Base-by-base conservation (phyloP, 2,329 filamentous ascomycete genomes). In the Fusarium neocosmosporiellum region DNA sequence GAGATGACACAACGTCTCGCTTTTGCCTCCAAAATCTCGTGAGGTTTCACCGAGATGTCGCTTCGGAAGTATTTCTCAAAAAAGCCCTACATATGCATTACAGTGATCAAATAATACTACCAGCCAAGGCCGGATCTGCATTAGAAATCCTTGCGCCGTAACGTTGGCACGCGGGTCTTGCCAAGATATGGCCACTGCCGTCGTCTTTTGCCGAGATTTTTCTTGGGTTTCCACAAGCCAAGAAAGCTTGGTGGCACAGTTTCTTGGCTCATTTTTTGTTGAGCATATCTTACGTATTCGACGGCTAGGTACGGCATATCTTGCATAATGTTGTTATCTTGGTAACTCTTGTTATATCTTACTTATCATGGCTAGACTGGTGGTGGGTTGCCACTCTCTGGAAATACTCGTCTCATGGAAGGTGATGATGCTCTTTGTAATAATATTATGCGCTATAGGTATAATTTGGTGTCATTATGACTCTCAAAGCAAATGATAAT, bases 51-150 rank as follows among this genome's bases (percentile, higher is more conserved):
- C 13, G 5, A 27, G 33, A 41, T n/a, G 10, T 59, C 43, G 14
- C 14, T 18, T 36, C 34, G 36, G 55, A 20, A 59, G 31, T 39
- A 31, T 59, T 39, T n/a, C 55, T 36, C 36, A 59, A 59, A 29
- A 8, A 7, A 59, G 55, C 10, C 10, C 7, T 57, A 20, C 33
- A 57, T 31, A 6, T 24, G 34, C 22, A 41, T 59, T 59, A 41
- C 55, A 13, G 55, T 59, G 24, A 59, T 31, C 3, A 41, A 41
- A 31, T 6, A 59, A 41, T 59, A 41, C 55, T 31, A 59, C 55
- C 18, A 59, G 55, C 36, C 55, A 59, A 59, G 55, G 29, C 20
- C 34, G 13, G 54, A 58, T 58, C 55, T 27, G 34, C 55, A 59
- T 20, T 59, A 36, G n/a, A 59, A 59, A 48, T 27, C 36, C 55